Base-by-base conservation (phyloP, 305 asterid species). In the Fraxinus albicans region DNA sequence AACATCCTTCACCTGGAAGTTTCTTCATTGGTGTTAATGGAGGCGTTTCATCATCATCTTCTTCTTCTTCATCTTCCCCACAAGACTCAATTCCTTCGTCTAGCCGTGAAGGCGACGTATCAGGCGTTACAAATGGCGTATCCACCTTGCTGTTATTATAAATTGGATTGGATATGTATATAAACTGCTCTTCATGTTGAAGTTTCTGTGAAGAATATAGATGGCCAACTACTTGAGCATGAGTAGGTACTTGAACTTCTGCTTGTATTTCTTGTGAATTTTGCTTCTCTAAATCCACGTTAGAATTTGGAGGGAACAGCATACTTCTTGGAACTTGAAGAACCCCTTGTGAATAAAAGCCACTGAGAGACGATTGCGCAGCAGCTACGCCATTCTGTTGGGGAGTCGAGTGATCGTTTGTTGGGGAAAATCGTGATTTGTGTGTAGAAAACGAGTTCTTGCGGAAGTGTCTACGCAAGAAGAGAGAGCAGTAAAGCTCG, bases 21-120 rank as follows among this genome's bases (percentile, higher is more conserved):
- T 87, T 79, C 80, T 89, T 87, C 90, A 89, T 89, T 0, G 92
- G 92, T 29, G 88, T 83, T 81, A 89, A 80, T 15, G 81, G 84
- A n/a, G 89, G 89, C 1, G 89, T 83, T 31, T 15, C 77, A 47
- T 27, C 73, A 8, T 25, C 73, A 8, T 25, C 73, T 10, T 27
- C 36, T 12, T 27, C 60, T 8, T 44, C 78, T 3, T 83, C 85
- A 3, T 82, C 86, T 53, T 77, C 87, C 10, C 76, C 83, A 3
- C 73, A 72, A 12, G 84, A 81, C 60, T 63, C 81, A 9, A 6
- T 34, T 4, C 29, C 21, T 3, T 42, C 63, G n/a, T 89, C 84
- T 8, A 85, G 55, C 40, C 80, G 81, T 2, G 90, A 86, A 5
- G 92, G 89, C 1, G 92, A 89, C 6, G 92, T 73, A 33, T 87